These are phyloP conservation scores for Paramecium pentaurelia DNA, from an alignment of 73 alveolate genomes.

Conservation along the genomic window DNA sequence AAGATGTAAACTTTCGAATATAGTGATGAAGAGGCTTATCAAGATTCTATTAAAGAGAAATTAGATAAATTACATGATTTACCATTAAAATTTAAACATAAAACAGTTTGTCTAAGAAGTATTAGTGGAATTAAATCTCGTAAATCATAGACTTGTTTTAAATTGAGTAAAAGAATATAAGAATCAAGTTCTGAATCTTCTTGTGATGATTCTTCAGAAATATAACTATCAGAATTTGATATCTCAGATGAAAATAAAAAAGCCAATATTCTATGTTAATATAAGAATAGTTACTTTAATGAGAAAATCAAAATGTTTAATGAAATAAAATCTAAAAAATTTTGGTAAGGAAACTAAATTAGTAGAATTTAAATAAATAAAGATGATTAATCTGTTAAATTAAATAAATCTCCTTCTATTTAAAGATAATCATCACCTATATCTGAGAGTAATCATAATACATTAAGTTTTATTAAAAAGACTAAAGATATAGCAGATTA, in stretches of 20 bases:
- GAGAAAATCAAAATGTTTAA: not conserved
- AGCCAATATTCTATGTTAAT: not conserved
- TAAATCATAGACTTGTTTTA: not conserved
- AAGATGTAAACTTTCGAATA: not conserved
- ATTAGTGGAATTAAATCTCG: not conserved
- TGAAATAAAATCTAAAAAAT: not conserved
- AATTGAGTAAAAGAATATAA: not conserved
- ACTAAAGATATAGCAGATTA: not conserved
- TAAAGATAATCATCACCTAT: not conserved
- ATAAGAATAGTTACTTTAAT: constrained; percentile 37
- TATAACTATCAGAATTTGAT: not conserved
- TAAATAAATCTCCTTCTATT: not conserved
- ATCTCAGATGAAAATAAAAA: not conserved
- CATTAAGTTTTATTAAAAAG: not conserved
- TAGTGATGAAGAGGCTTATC: not conserved
- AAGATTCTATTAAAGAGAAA: not conserved
- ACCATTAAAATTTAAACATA: constrained; percentile 1
- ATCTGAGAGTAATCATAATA: not conserved
- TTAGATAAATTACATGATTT: not conserved
- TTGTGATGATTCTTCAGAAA: constrained; percentile 12
- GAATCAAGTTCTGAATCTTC: not conserved
- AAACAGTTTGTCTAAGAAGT: not conserved
- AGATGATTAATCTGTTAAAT: not conserved
- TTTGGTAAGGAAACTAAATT: not conserved
- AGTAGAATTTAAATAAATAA: not conserved